Percentiles rank a stretch among this genome's conserved stretches.
Conservation (phyloP, 345 rosid genomes). For the Citrus maxima region DNA sequence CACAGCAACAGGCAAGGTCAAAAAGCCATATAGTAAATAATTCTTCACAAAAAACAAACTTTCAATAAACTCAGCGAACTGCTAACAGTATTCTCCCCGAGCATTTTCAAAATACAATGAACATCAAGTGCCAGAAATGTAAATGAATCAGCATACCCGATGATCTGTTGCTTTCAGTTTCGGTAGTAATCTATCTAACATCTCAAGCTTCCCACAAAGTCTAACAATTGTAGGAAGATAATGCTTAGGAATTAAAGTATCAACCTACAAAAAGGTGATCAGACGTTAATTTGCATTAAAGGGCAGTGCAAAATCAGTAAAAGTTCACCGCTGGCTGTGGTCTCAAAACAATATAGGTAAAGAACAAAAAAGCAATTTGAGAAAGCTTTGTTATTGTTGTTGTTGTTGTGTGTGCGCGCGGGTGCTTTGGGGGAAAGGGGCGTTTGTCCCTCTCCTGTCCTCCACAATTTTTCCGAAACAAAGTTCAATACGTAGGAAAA, state of each 20-base stretch:
- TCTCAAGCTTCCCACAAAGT: conserved; percentile 96
- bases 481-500: conserved; percentile 10
- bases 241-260: conserved; percentile 66
- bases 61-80: background rate
- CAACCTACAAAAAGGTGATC: conserved; percentile 50
- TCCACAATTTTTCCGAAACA: conserved; percentile 6
- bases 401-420: no score
- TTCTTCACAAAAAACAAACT: background rate
- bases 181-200: conserved; percentile 86
- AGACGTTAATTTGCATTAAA: conserved; percentile 2
- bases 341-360: conserved; percentile 4
- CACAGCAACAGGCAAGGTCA: background rate
- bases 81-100: background rate
- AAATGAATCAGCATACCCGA: conserved; percentile 54
- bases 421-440: no score
- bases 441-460: background rate
- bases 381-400: background rate
- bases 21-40: background rate
- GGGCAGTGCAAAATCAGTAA: conserved; percentile 1
- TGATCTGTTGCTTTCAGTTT: conserved; percentile 91
- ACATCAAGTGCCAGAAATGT: conserved; percentile 11
- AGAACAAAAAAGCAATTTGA: background rate
- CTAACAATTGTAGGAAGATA: conserved; percentile 78
- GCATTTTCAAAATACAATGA: conserved; percentile 1
- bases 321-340: background rate